Evolutionary conservation across 495 filamentous ascomycete genomes (phyloP).

Genomic region (Massariosphaeria phaeospora): DNA sequence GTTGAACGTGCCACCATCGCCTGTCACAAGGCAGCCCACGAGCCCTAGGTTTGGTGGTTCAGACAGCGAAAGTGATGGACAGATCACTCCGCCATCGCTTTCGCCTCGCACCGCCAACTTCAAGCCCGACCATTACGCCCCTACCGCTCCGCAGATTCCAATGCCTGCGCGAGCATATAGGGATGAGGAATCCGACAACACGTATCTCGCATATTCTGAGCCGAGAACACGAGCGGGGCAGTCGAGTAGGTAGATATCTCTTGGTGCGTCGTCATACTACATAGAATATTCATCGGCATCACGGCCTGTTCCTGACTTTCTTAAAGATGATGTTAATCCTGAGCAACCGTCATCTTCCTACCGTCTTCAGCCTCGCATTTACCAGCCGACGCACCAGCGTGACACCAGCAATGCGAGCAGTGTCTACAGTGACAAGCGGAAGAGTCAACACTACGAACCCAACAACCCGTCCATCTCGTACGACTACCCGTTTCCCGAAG

Average conservation of each 20-base stretch:
- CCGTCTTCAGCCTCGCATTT: conserved; percentile 14
- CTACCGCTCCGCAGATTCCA: conserved; percentile 17
- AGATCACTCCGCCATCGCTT: conserved; percentile 8
- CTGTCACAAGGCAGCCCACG: conserved; percentile 14
- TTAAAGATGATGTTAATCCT: conserved; percentile 4
- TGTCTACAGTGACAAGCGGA: conserved; percentile 23
- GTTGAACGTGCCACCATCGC: conserved; percentile 28
- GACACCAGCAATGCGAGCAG: conserved; percentile 27
- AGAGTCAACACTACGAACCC: background rate
- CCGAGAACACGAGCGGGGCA: background rate
- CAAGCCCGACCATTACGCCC: conserved; percentile 21
- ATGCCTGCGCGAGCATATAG: too few relatives aligned
- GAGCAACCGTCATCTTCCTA: conserved; percentile 6
- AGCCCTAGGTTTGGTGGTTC: conserved; percentile 9
- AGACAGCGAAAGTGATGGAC: conserved; percentile 7
- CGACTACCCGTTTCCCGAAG: conserved; percentile 21
- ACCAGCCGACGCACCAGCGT: conserved; percentile 27
- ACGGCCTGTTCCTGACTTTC: conserved; percentile 19
- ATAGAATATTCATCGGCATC: background rate
- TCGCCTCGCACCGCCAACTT: conserved; percentile 19
- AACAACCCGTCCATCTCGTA: conserved; percentile 8
- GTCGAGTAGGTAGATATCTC: conserved; percentile 26
- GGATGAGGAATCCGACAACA: too few relatives aligned
- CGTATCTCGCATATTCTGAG: conserved; percentile 12
- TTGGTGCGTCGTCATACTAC: conserved; percentile 6